Percentiles rank a stretch among this genome's conserved stretches.
These are phyloP conservation scores for Colletotrichum salicis DNA, from an alignment of 2,329 filamentous ascomycete species.

Conservation along the genomic window DNA sequence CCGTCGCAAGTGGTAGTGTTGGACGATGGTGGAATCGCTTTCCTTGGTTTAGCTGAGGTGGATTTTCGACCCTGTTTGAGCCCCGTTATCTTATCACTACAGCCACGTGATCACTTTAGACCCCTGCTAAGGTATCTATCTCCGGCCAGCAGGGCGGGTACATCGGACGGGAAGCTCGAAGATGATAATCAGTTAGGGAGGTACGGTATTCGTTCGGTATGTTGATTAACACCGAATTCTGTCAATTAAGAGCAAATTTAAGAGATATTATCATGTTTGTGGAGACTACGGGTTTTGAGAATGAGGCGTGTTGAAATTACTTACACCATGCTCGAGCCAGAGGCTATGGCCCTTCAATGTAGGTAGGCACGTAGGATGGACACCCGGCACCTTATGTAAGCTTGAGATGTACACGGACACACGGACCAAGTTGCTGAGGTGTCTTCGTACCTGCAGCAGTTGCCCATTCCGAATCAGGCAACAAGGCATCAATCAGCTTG, in stretches of 20 bases:
- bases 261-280: not conserved
- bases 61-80: slow-evolving; percentile 33
- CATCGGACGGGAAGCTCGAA: not conserved
- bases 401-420: not conserved
- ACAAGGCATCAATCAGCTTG: slow-evolving; percentile 36
- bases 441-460: slow-evolving; percentile 28
- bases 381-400: not conserved
- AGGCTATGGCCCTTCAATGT: not conserved
- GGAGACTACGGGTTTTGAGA: not conserved
- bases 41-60: slow-evolving; percentile 17
- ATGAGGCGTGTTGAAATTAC: not conserved
- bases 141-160: not conserved
- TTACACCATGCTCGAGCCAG: not conserved
- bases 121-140: not conserved
- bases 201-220: not conserved
- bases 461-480: slow-evolving; percentile 32
- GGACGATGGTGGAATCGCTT: not conserved
- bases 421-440: not conserved
- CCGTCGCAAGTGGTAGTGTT: slow-evolving; percentile 21
- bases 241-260: not conserved
- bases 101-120: slow-evolving; percentile 22
- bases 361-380: too few species aligned
- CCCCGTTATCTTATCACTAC: slow-evolving; percentile 40
- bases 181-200: not conserved
- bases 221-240: not conserved